A percentile compares a stretch with the other conserved stretches of the same genome.
phyloP scores from a whole-genome alignment of 2,329 filamentous ascomycete species.

The Seiridium cupressi region DNA sequence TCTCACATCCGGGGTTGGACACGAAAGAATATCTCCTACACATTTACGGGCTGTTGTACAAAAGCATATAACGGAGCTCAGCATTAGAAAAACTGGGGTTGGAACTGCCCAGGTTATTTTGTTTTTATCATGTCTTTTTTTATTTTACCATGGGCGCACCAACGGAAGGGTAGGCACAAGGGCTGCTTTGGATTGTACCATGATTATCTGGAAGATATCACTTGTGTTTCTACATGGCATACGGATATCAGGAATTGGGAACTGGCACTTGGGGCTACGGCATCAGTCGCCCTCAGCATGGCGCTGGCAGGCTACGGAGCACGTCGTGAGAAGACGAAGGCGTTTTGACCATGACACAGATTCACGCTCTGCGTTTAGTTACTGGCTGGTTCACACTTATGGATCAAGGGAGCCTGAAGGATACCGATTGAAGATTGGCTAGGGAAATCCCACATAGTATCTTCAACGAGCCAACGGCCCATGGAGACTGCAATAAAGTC shows the following conservation, averaged over 20 bases:
- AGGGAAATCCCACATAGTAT: background rate
- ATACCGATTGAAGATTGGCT: background rate
- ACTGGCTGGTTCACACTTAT: background rate
- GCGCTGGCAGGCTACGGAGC: background rate
- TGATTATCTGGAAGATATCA: background rate
- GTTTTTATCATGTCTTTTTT: background rate
- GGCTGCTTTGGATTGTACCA: background rate
- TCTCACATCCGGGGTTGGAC: conserved; percentile 2
- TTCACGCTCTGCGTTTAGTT: background rate
- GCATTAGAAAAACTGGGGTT: conserved; percentile 43
- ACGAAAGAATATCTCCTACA: conserved; percentile 30
- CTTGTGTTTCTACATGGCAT: background rate
- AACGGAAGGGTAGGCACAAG: conserved; percentile 14
- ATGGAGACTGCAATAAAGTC: too few species aligned
- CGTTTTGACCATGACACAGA: background rate
- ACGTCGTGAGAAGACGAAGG: background rate
- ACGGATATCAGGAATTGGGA: background rate
- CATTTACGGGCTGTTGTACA: conserved; percentile 39
- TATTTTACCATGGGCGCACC: conserved; percentile 20
- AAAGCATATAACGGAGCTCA: conserved; percentile 49
- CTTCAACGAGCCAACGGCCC: too few species aligned
- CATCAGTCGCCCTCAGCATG: background rate
- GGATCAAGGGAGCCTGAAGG: background rate
- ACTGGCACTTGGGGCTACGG: background rate
- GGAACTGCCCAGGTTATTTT: background rate